Evolutionary conservation across 148 eudicot species (phyloP).

Genomic region (Amaranthus cruentus): DNA sequence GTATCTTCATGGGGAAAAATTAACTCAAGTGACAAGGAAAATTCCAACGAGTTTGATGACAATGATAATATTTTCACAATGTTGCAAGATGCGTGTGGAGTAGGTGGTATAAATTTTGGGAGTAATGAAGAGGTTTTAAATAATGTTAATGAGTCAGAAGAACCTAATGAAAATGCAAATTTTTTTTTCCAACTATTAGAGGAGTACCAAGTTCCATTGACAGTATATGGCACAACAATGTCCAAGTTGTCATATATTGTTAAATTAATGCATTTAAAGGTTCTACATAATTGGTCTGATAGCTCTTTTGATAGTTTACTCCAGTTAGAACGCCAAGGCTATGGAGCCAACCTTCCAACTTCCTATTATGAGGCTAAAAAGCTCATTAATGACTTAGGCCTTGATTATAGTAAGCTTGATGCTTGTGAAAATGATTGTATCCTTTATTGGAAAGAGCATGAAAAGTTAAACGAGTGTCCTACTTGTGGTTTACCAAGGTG

Average conservation of each 20-base stretch:
- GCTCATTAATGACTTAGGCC: neutral
- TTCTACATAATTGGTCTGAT: no score
- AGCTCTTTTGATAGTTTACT: no score
- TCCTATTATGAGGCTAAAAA: no score
- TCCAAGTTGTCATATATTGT: no score
- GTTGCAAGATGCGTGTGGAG: conserved; percentile 11
- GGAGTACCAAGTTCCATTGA: conserved; percentile 9
- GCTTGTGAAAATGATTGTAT: conserved; percentile 19
- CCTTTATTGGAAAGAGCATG: neutral
- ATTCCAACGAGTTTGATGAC: neutral
- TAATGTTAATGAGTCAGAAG: neutral
- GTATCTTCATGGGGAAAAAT: no score
- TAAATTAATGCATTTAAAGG: no score
- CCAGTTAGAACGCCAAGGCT: no score
- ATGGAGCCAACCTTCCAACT: no score
- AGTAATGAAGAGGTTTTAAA: no score
- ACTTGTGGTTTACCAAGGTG: no score
- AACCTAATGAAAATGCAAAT: conserved; percentile 5
- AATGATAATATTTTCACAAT: neutral
- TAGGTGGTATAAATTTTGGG: neutral
- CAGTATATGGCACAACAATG: conserved; percentile 1
- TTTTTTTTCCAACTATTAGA: neutral
- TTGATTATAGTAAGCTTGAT: conserved; percentile 18
- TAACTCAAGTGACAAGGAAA: no score
- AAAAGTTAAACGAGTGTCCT: no score